These are phyloP conservation scores for Argentina anserina DNA, from an alignment of 306 rosid genomes.

Conservation along the genomic window DNA sequence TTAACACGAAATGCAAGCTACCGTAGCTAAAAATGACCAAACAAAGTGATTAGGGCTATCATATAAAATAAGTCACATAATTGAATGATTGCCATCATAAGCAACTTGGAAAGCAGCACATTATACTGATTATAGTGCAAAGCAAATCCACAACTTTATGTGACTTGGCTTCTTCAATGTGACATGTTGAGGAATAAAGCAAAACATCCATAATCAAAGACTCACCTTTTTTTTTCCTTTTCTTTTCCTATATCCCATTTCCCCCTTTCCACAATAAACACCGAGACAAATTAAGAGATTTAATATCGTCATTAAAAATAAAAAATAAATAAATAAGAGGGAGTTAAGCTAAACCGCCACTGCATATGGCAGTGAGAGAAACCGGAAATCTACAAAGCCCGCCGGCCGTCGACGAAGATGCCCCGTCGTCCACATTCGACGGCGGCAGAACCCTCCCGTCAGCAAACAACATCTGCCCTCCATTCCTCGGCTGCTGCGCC, in stretches of 20 bases:
- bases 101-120: not conserved
- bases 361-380: constrained; percentile 69
- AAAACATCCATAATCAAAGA: constrained; percentile 12
- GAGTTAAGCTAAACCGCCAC: constrained; percentile 56
- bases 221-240: not conserved
- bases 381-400: constrained; percentile 67
- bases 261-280: not conserved
- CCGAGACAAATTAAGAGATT: not conserved
- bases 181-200: not conserved
- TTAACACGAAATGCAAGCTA: too few relatives aligned
- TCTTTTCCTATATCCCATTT: not conserved
- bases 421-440: constrained; percentile 36
- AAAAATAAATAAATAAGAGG: not conserved
- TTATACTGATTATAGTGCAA: not conserved
- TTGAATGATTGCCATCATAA: not conserved
- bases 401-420: constrained; percentile 38
- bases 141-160: not conserved
- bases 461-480: constrained; percentile 56
- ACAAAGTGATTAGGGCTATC: not conserved
- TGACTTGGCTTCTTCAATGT: not conserved
- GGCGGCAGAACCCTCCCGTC: constrained; percentile 90
- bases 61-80: not conserved
- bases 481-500: constrained; percentile 41
- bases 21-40: too few relatives aligned
- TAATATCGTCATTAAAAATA: not conserved